These are phyloP conservation scores for Apiotrichum sp. DNA, from an alignment of 1,284 basidiomycete genomes.

Conservation along the genomic window DNA sequence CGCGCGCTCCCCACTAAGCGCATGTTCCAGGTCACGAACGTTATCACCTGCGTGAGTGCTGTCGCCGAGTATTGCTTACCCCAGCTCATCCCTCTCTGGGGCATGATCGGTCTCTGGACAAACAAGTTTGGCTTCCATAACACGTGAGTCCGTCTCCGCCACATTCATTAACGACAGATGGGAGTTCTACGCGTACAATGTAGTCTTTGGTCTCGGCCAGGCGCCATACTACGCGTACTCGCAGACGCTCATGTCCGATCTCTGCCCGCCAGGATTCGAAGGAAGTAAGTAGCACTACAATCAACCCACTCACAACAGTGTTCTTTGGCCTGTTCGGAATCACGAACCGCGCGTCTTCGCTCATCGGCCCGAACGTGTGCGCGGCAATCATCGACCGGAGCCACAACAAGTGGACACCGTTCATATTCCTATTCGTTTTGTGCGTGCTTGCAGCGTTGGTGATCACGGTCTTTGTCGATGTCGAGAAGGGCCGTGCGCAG, in stretches of 20 bases:
- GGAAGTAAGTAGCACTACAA: slow-evolving; percentile 50
- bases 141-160: slow-evolving; percentile 50
- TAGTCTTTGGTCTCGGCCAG: slow-evolving; percentile 70
- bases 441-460: slow-evolving; percentile 56
- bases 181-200: slow-evolving; percentile 35
- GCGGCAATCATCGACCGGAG: slow-evolving; percentile 60
- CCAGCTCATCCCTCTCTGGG: slow-evolving; percentile 65
- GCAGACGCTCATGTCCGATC: slow-evolving; percentile 54
- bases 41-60: slow-evolving; percentile 54
- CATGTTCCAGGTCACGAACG: slow-evolving; percentile 63
- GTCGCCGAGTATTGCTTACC: not conserved
- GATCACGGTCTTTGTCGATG: slow-evolving; percentile 67
- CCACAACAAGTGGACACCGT: slow-evolving; percentile 58
- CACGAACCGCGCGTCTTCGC: slow-evolving; percentile 71
- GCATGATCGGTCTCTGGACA: slow-evolving; percentile 79
- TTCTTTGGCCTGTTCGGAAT: slow-evolving; percentile 77
- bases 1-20: slow-evolving; percentile 56
- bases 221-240: slow-evolving; percentile 74
- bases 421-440: slow-evolving; percentile 66
- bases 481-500: slow-evolving; percentile 60
- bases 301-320: slow-evolving; percentile 36
- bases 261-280: slow-evolving; percentile 72
- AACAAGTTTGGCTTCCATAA: slow-evolving; percentile 67
- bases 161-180: slow-evolving; percentile 40
- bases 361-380: slow-evolving; percentile 74